A percentile compares a stretch with the other conserved stretches of the same genome.
phyloP scores from a whole-genome alignment of 371 early-diverging fungal genomes.

The Circinella minor region DNA sequence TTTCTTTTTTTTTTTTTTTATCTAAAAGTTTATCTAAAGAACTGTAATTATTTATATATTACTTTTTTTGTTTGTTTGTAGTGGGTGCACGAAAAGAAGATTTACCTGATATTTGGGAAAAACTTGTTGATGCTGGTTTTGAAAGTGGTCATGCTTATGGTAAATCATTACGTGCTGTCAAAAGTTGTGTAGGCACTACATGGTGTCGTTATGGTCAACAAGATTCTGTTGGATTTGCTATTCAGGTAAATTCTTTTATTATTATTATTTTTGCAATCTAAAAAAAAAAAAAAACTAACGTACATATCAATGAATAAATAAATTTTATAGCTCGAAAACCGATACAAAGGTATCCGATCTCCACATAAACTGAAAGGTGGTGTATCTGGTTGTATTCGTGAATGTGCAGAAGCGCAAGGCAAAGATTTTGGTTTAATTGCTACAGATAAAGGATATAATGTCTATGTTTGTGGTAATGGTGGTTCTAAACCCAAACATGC shows the following conservation, averaged over 20 bases:
- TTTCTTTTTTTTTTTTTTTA: neutral
- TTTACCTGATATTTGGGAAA: slow-evolving; percentile 69
- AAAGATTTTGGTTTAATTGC: slow-evolving; percentile 66
- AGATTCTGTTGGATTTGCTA: slow-evolving; percentile 73
- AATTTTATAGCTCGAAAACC: slow-evolving; percentile 50
- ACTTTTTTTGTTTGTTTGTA: slow-evolving; percentile 16
- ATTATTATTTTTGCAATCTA: no score
- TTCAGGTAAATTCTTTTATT: slow-evolving; percentile 25
- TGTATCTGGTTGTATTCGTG: slow-evolving; percentile 69
- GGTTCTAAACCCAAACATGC: slow-evolving; percentile 73
- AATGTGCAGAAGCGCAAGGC: slow-evolving; percentile 73
- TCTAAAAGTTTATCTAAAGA: neutral
- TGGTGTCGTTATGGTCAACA: slow-evolving; percentile 76
- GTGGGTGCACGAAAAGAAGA: slow-evolving; percentile 71
- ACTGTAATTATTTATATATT: neutral
- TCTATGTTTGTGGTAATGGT: slow-evolving; percentile 75
- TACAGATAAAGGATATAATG: slow-evolving; percentile 73
- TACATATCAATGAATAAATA: no score
- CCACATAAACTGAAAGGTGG: slow-evolving; percentile 72
- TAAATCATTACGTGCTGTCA: slow-evolving; percentile 74
- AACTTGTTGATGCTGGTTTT: slow-evolving; percentile 64
- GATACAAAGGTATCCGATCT: slow-evolving; percentile 71
- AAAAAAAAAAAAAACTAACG: no score
- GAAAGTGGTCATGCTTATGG: slow-evolving; percentile 78
- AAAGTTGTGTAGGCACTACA: slow-evolving; percentile 70